Evolutionary conservation across 73 alveolate genomes (phyloP), one percentile per base, ranked within the genome.

Genomic region (Paramecium biaurelia): DNA sequence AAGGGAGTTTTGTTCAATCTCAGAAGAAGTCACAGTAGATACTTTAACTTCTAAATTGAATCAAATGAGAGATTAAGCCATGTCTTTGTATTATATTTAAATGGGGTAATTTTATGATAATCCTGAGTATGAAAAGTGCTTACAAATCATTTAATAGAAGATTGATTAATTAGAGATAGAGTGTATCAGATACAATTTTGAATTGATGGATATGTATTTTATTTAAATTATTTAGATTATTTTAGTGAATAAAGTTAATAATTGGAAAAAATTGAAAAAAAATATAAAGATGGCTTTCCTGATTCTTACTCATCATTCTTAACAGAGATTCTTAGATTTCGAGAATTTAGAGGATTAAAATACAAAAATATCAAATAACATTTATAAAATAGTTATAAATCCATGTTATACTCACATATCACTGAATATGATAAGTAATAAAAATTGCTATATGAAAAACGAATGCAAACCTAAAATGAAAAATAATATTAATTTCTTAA

Each of bases 141-240:
- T 14, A 63, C 15, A 14, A 24, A 5, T 12, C 12, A 63, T 63
- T 9, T 10, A 63, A 32, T 10, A 63, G 21, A 63, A 63, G 8
- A 63, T 63, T 24, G 41, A 26, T 30, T 12, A 21, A 26, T 5
- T 63, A 5, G 84, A 63, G 9, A 1, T 30, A 26, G 53, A 63
- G 10, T 63, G 84, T 20, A 63, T 63, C 12, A 63, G 45, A 7
- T 63, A 63, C 12, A 63, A 63, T 63, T 63, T 63, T 30, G 84
- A 63, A 63, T 63, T 63, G 21, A 63, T 63, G 84, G 84, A 63
- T 30, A 63, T 63, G 84, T 63, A 63, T 24, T 32, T 63, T 63
- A 32, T 12, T 63, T 18, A 53, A 63, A 7, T 63, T 63, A 63
- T 63, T 63, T 63, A 63, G 84, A 63, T 14, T 11, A 26, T 3